Evolutionary conservation across 257 asterid species (phyloP).

Genomic region (Paraleonurus japonicus): DNA sequence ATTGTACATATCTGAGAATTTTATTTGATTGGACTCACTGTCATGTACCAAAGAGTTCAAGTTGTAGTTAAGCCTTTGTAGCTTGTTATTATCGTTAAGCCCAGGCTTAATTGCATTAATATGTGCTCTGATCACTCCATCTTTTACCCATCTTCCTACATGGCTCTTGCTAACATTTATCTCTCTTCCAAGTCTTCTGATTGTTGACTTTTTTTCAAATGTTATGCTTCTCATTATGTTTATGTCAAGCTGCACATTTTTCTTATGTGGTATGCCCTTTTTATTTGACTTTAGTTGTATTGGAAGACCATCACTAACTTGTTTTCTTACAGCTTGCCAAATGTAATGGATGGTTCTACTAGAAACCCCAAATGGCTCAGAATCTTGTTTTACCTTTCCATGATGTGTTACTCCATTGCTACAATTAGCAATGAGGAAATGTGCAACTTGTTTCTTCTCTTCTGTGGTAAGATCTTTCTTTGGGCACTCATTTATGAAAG

Average conservation of each 20-base stretch:
- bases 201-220: background rate
- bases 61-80: background rate
- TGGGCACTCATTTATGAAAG: no score
- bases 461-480: no score
- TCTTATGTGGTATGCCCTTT: no score
- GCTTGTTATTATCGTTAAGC: background rate
- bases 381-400: background rate
- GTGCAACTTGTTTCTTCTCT: no score
- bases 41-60: background rate
- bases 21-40: background rate
- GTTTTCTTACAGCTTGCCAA: background rate
- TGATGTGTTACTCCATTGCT: background rate
- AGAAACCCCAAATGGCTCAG: background rate
- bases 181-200: background rate
- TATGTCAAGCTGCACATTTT: no score
- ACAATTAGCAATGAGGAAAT: no score
- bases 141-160: background rate
- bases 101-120: background rate
- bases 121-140: background rate
- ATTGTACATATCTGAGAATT: background rate
- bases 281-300: background rate
- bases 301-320: background rate
- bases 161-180: no score
- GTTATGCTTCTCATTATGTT: background rate
- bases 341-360: background rate